Evolutionary conservation across 805 yeast species (phyloP).

Genomic region (Jamesozyma hellenica): DNA sequence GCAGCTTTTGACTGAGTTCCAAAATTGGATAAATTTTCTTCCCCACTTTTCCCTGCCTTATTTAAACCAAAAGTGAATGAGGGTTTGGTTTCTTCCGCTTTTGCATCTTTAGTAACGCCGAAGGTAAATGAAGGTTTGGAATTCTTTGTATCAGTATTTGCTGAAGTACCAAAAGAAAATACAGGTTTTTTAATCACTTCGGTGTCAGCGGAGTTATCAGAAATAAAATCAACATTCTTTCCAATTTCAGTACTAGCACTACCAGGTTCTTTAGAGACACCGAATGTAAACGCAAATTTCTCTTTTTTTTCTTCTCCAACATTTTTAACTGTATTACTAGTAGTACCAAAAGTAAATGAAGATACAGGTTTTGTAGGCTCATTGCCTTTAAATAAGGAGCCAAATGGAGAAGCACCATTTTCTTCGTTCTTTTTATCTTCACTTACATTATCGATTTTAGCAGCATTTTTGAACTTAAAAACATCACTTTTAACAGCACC

Average conservation of each 20-base stretch:
- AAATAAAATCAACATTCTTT: neutral
- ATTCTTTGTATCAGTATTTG: neutral
- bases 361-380: slow-evolving; percentile 5
- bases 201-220: neutral
- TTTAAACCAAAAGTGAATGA: slow-evolving; percentile 8
- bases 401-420: too few species aligned
- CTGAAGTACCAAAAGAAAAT: neutral
- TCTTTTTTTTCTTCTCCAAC: neutral
- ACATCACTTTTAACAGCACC: slow-evolving; percentile 29
- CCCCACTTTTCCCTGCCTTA: neutral
- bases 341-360: slow-evolving; percentile 19
- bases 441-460: slow-evolving; percentile 20
- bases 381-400: neutral
- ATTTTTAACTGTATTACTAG: neutral
- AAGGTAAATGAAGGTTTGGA: slow-evolving; percentile 18
- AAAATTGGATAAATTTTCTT: slow-evolving; percentile 5
- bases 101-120: slow-evolving; percentile 5
- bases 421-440: neutral
- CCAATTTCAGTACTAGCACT: neutral
- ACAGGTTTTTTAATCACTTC: neutral
- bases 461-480: slow-evolving; percentile 23
- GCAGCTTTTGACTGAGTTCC: slow-evolving; percentile 1
- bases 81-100: slow-evolving; percentile 5
- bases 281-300: neutral
- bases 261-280: neutral